Evolutionary conservation across 176 grass and related monocot genomes (phyloP), one percentile per base, ranked within the genome.

Genomic region (Chrysopogon serrulatus): DNA sequence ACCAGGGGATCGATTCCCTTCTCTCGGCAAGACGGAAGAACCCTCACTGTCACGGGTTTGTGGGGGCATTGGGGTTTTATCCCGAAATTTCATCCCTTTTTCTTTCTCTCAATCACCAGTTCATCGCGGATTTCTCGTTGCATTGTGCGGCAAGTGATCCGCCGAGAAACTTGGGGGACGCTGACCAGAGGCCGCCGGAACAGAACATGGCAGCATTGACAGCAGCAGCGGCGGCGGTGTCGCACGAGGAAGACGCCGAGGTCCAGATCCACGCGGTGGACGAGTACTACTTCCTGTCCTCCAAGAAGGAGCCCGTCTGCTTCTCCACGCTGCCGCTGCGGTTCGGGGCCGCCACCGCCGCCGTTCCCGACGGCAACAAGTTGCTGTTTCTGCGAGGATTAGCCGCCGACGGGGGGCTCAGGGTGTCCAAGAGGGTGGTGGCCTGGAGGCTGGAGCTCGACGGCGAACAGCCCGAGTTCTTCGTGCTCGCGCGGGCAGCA

Each of bases 361-460:
- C 85, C 1, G 70, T 73, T 0, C 40, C 43, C 5, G 35, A 60
- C 36, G 65, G 77, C 53, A 65, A 82, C 8, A 26, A 7, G 30
- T 28, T 59, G 24, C 64, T 92, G 26, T 61, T 79, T 54, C 71
- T 95, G 74, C 14, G 74, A 48, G 93, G 90, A 24, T 86, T n/a
- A 4, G 47, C n/a, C n/a, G 76, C 24, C 36, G 36, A 88, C 24
- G 3, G 48, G 5, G 73, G 82, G 75, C 23, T 78, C 34, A 83
- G 56, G 18, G 49, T 78, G 11, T 90, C 82, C 68, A 87, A 65
- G 90, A 69, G 79, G 54, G 90, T 85, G 40, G 81, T 85, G 6
- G 92, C 90, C 10, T 97, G 95, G 95, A 94, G 81, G 88, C 28
- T 92, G 41, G 78, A 47, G 32, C 74, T 98, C 39, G 48, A 87